phyloP scores from a whole-genome alignment of 2,329 filamentous ascomycete species.

The Trichoderma sp. region DNA sequence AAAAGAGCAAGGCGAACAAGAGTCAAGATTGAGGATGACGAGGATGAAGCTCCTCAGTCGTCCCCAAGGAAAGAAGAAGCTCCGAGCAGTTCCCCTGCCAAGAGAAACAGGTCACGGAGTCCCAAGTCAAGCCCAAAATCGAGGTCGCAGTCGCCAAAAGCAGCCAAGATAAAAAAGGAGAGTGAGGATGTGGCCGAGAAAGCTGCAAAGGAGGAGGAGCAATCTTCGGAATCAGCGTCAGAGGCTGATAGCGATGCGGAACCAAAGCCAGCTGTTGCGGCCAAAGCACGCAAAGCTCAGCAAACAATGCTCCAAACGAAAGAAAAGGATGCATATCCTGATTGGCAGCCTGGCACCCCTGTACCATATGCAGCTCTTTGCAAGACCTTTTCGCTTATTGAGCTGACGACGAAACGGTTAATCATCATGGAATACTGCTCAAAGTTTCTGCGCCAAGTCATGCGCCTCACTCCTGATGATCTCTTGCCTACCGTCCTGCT shows the following conservation, averaged over 20 bases:
- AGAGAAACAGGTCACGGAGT: constrained; percentile 32
- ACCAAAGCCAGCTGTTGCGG: constrained; percentile 69
- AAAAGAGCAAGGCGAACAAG: constrained; percentile 57
- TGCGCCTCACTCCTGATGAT: constrained; percentile 85
- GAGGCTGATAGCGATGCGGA: constrained; percentile 53
- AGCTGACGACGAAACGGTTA: constrained; percentile 90
- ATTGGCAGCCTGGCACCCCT: constrained; percentile 86
- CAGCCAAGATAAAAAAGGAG: constrained; percentile 30
- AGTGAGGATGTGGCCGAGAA: constrained; percentile 31
- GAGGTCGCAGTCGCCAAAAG: constrained; percentile 26
- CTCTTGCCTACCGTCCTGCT: constrained; percentile 85
- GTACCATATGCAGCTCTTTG: constrained; percentile 95
- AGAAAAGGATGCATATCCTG: constrained; percentile 81
- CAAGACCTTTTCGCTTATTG: constrained; percentile 89
- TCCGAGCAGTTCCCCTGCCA: constrained; percentile 23
- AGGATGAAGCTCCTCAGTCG: constrained; percentile 46
- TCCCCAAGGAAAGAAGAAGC: constrained; percentile 32
- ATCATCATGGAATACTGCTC: constrained; percentile 88
- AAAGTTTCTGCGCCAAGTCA: constrained; percentile 88
- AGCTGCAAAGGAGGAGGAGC: constrained; percentile 30
- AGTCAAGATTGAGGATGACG: constrained; percentile 55
- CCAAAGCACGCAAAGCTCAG: constrained; percentile 77
- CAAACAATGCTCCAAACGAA: constrained; percentile 72
- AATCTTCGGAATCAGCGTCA: constrained; percentile 37
- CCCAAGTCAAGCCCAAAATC: constrained; percentile 32